Percentiles rank a stretch among this genome's conserved stretches.
These are phyloP conservation scores for Gymnopus androsaceus DNA, from an alignment of 1,284 basidiomycete species.

Conservation along the genomic window DNA sequence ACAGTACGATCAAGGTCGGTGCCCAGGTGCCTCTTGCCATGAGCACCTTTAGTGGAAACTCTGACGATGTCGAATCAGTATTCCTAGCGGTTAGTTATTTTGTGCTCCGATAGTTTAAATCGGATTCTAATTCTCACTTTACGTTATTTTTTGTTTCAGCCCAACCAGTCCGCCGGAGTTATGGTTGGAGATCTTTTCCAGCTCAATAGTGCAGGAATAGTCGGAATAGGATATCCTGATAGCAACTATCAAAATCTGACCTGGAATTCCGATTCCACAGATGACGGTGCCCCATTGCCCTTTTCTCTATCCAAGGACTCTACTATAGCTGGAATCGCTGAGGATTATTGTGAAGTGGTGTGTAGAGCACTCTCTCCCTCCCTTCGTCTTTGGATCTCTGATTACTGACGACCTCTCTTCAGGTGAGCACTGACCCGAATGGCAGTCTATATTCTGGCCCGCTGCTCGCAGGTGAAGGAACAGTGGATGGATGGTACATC, in stretches of 20 bases:
- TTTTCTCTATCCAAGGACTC: background rate
- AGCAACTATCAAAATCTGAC: background rate
- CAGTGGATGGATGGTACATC: background rate
- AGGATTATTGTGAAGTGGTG: conserved; percentile 5
- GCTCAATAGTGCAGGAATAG: conserved; percentile 1
- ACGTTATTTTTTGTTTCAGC: background rate
- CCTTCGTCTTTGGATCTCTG: background rate
- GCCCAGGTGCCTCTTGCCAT: conserved; percentile 3
- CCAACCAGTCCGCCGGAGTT: background rate
- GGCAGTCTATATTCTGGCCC: background rate
- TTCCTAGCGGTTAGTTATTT: conserved; percentile 1
- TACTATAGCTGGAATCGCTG: background rate
- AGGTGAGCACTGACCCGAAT: background rate
- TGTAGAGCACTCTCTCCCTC: background rate
- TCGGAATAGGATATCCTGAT: conserved; percentile 1
- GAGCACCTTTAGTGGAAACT: conserved; percentile 4
- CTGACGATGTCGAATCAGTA: background rate
- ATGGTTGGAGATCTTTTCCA: conserved; percentile 1
- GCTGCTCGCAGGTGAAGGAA: background rate
- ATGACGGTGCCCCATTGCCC: background rate
- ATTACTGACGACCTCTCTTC: background rate
- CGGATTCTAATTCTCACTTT: background rate
- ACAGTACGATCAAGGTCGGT: background rate
- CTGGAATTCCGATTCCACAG: background rate
- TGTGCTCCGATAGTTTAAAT: background rate